Evolutionary conservation across 2,329 filamentous ascomycete species (phyloP), one percentile per base, ranked within the genome.

Genomic region (Mollisia scopiformis): DNA sequence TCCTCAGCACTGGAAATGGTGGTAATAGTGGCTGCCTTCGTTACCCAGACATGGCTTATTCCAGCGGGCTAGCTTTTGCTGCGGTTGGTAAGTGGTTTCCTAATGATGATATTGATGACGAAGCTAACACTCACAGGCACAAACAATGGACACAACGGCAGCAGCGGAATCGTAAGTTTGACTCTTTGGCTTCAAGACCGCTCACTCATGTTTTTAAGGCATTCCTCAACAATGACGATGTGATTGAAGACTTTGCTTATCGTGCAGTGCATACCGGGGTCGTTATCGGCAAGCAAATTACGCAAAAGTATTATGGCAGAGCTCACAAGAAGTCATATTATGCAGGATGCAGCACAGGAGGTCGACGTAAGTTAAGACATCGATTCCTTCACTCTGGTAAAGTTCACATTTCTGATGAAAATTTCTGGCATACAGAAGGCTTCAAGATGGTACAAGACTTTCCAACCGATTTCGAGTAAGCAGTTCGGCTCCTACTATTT

Each of bases 381-480:
- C n/a, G n/a, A n/a, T n/a, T 23, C 5, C 16, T 21, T 43, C 19
- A 5, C 16, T 14, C 10, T 8, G 16, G 16, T 11, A 43, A 14
- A 19, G 3, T 21, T 19, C 7, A 19, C 16, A 21, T 43, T 43
- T 10, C 16, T 19, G n/a, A n/a, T 43, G 39, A 43, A 37, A 37
- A 33, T 6, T 5, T n/a, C n/a, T n/a, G 33, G 33, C 3, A 13
- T 21, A 19, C 19, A 10, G 39, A 79, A 68, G 78, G 75, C 0
- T 77, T 76, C 59, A 75, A 77, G 27, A 64, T 76, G n/a, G 75
- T 76, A 11, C 39, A 43, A 19, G 75, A 67, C 16, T 74, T 78
- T 57, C 76, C 77, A 0, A 65, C 73, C 1, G 68, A 79, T 5
- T 79, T 80, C 46, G 76, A 79, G n/a, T n/a, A n/a, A n/a, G n/a